Conservation (phyloP, 306 rosid species). For the Prunus salicina region DNA sequence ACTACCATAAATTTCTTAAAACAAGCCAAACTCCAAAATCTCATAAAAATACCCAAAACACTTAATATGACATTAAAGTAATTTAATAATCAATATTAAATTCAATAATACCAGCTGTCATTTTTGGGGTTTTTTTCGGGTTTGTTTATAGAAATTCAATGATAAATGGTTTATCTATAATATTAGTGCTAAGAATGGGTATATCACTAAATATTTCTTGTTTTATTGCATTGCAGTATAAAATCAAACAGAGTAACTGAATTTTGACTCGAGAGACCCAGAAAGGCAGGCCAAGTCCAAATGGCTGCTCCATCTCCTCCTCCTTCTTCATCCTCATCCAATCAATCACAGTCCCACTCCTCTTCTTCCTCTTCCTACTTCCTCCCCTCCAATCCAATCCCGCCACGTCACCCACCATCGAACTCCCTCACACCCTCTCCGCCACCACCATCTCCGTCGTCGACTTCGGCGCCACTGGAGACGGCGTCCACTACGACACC, state of each 20-base stretch:
- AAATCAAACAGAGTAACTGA: not conserved
- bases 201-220: too few relatives aligned
- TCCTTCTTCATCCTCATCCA: not conserved
- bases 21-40: too few relatives aligned
- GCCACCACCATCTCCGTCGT: conserved; percentile 46
- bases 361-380: conserved; percentile 9
- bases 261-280: not conserved
- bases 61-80: too few relatives aligned
- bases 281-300: not conserved
- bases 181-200: too few relatives aligned
- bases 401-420: conserved; percentile 26
- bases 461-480: conserved; percentile 77
- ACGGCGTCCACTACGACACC: conserved; percentile 75
- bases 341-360: not conserved
- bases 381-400: conserved; percentile 33
- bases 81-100: too few relatives aligned
- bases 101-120: too few relatives aligned
- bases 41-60: too few relatives aligned
- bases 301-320: not conserved
- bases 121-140: too few relatives aligned
- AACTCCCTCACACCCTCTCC: not conserved
- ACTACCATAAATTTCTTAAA: too few relatives aligned
- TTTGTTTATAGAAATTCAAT: too few relatives aligned
- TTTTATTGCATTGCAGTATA: too few relatives aligned
- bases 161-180: too few relatives aligned